Evolutionary conservation across 176 grass and related monocot genomes (phyloP), one percentile per base, ranked within the genome.

Genomic region (Rhipidocladum racemiflorum): DNA sequence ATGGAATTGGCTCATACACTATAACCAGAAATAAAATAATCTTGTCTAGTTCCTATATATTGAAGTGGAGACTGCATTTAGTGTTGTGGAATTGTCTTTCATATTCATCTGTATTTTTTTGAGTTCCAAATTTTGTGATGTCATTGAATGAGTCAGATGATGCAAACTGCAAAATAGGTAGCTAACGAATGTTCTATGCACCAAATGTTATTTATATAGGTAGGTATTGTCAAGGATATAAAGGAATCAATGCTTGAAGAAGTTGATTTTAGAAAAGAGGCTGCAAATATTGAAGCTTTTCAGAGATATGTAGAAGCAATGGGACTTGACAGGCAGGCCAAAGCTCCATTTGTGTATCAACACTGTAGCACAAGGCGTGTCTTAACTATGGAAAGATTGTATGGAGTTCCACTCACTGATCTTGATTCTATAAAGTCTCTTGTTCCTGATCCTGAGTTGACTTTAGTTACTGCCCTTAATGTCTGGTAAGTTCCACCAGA

Each of bases 181-280:
- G 40, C 30, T 77, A 73, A 78, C 21, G 28, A 79, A 66, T 74
- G 49, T 61, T 34, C 44, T 56, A 5, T 66, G 48, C 20, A 63
- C 28, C 54, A 48, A 45, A 65, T 70, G 27, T 8, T 85, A 20
- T n/a, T 78, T 61, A 59, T 65, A 44, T 87, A 98, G 95, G 95
- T 95, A 67, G 88, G 84, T 32, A 93, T 98, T 65, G 76, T 95
- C 53, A 94, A 86, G 88, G 92, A 98, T 61, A 98, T 98, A 90
- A 94, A 73, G 76, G 95, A 92, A 81, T 98, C 92, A 80, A 98
- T 98, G 95, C 92, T 98, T 71, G 95, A 98, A 86, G 95, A 98
- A 85, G 90, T 94, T 83, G 95, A 98, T 55, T 98, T 98, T 81
- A 88, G 77, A 91, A 98, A 98, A 89, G 92, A 98, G 64, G 95